A percentile compares a stretch with the other conserved stretches of the same genome.
These are phyloP conservation scores for Fusarium sp. DNA, from an alignment of 2,329 filamentous ascomycete species.

Conservation along the genomic window DNA sequence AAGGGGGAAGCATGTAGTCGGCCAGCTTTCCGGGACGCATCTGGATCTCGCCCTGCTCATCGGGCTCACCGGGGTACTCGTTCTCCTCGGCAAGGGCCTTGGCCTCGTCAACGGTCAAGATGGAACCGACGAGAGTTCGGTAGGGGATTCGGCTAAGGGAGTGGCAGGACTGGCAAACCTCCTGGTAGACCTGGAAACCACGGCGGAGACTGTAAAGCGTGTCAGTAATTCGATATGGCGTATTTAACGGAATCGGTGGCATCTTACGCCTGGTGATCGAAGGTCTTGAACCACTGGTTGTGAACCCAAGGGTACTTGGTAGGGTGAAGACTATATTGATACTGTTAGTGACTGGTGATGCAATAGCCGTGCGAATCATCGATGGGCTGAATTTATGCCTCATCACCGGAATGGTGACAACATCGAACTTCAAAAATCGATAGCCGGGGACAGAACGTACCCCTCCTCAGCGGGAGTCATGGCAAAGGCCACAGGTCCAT, in stretches of 20 bases:
- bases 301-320: constrained; percentile 97
- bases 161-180: constrained; percentile 98
- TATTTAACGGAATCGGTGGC: constrained; percentile 15
- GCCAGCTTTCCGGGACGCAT: constrained; percentile 98
- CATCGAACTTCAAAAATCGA: constrained; percentile 15
- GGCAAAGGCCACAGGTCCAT: constrained; percentile 87
- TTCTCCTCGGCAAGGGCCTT: constrained; percentile 97
- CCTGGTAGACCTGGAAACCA: constrained; percentile 99
- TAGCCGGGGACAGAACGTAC: constrained; percentile 69
- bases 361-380: constrained; percentile 22
- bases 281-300: constrained; percentile 90
- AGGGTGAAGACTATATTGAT: constrained; percentile 80
- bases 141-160: constrained; percentile 95
- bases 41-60: constrained; percentile 97
- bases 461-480: constrained; percentile 97
- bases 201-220: constrained; percentile 79
- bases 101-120: constrained; percentile 97
- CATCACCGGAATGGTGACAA: constrained; percentile 37
- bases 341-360: constrained; percentile 46
- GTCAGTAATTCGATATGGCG: constrained; percentile 30
- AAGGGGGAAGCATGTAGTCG: constrained; percentile 93
- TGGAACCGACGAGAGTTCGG: constrained; percentile 87
- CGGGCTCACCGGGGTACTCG: constrained; percentile 98
- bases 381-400: constrained; percentile 50
- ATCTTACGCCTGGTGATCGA: constrained; percentile 94